Base-by-base conservation (phyloP, 768 basidiomycete species). In the Cyclocybe cylindracea region DNA sequence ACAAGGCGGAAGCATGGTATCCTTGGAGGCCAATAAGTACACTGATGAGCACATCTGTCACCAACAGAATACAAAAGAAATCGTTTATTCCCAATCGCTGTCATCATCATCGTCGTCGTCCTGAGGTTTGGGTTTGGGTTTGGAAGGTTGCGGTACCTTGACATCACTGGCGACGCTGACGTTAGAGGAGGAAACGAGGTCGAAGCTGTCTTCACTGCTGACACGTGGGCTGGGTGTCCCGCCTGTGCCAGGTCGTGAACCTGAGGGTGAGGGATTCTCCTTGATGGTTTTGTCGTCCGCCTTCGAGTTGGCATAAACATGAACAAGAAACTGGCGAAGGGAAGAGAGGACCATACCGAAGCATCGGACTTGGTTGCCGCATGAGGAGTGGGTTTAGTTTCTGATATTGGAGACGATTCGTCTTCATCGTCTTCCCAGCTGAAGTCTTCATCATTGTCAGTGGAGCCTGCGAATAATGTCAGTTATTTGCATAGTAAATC, bases 351-450 rank as follows among this genome's bases (percentile, higher is more conserved):
- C 46, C 55, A 48, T 51, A 59, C 58, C 18, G 55, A 32, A 10
- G 46, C 24, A 24, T 24, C 5, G 5, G 24, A 24, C 24, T 24
- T 35, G 13, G 47, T 35, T 19, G 46, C 48, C 29, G 19, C 51
- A 45, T 36, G 36, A 9, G 34, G 39, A 16, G 36, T 44, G 62
- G 48, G 10, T 50, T 55, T 61, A 6, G 52, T 46, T 11, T 48
- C 44, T 8, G 55, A 16, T 18, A 50, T 52, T 44, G 59, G 50
- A 40, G 56, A 42, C 11, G 40, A 41, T 44, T 89, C 87, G n/a
- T 92, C 91, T n/a, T 94, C 92, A 45, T 94, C 92, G 53, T 91
- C 91, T 64, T 94, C 93, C 93, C 93, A 96, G 61, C 83, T 89
- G 68, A 96, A 94, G 52, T 91, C 87, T 33, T 95, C 94, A 40